Conservation (phyloP, 2,329 filamentous ascomycete species). For the Ampelomyces quisqualis region DNA sequence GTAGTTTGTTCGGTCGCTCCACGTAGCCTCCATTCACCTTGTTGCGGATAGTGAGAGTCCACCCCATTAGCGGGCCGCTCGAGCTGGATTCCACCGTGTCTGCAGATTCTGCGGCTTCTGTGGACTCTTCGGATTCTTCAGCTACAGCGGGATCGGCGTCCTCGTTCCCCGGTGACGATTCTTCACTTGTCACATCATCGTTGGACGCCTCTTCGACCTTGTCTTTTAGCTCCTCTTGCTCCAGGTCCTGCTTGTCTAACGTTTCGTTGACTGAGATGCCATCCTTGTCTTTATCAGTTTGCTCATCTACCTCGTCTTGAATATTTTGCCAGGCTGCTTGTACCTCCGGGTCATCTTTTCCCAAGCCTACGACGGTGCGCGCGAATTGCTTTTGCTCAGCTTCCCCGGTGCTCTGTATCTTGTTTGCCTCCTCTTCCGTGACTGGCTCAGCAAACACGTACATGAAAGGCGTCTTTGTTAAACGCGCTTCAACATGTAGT, state of each 20-base stretch:
- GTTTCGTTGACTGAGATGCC: conserved; percentile 18
- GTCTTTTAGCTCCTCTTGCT: background rate
- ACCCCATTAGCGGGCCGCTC: conserved; percentile 57
- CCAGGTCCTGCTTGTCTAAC: conserved; percentile 10
- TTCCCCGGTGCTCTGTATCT: conserved; percentile 69
- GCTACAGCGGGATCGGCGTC: too few species aligned
- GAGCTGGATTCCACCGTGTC: conserved; percentile 2
- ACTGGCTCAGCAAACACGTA: conserved; percentile 91
- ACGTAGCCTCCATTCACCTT: conserved; percentile 67
- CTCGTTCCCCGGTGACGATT: too few species aligned
- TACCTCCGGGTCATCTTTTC: conserved; percentile 29
- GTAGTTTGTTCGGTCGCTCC: conserved; percentile 58
- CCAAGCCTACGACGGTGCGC: conserved; percentile 55
- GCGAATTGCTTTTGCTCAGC: conserved; percentile 70
- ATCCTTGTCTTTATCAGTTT: conserved; percentile 30
- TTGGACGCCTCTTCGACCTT: background rate
- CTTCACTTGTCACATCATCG: background rate
- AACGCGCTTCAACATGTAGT: conserved; percentile 77
- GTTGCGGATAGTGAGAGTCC: conserved; percentile 72
- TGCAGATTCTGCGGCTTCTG: too few species aligned
- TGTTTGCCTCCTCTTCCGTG: conserved; percentile 66
- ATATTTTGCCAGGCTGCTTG: conserved; percentile 36
- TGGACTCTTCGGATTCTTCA: too few species aligned
- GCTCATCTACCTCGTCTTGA: conserved; percentile 36
- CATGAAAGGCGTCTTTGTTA: conserved; percentile 65